Evolutionary conservation across 495 filamentous ascomycete genomes (phyloP).

Genomic region (Penicillium riverlandense): DNA sequence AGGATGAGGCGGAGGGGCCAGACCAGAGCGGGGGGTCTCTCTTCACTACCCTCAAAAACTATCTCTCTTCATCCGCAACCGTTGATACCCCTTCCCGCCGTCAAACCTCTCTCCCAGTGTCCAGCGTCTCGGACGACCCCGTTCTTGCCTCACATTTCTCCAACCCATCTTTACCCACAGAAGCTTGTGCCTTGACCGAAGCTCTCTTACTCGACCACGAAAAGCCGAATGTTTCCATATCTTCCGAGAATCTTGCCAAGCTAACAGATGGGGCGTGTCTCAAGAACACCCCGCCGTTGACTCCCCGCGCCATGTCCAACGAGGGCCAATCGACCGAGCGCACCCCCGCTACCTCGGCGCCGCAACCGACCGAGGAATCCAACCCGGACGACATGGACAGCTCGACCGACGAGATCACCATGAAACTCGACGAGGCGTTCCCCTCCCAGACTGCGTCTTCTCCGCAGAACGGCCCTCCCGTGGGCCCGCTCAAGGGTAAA

Average conservation of each 20-base stretch:
- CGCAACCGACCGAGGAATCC: conserved; percentile 17
- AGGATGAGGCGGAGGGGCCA: conserved; percentile 31
- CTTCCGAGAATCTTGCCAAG: conserved; percentile 69
- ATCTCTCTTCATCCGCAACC: conserved; percentile 27
- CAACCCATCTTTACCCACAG: conserved; percentile 58
- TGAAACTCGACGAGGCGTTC: conserved; percentile 39
- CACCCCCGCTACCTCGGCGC: conserved; percentile 25
- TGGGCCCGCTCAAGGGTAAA: conserved; percentile 79
- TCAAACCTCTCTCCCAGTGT: conserved; percentile 52
- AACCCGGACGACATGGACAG: conserved; percentile 19
- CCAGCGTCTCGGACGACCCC: conserved; percentile 57
- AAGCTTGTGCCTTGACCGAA: conserved; percentile 50
- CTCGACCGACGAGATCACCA: conserved; percentile 32
- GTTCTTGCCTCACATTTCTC: conserved; percentile 69
- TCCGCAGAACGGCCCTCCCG: conserved; percentile 45
- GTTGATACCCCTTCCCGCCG: conserved; percentile 37
- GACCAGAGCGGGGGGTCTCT: conserved; percentile 32
- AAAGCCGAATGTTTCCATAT: conserved; percentile 42
- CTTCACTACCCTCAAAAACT: conserved; percentile 35
- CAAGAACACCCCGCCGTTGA: conserved; percentile 88
- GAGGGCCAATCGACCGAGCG: conserved; percentile 37
- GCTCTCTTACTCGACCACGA: conserved; percentile 44
- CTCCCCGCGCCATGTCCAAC: conserved; percentile 76
- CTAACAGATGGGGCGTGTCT: conserved; percentile 64
- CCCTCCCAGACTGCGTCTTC: conserved; percentile 26